These are phyloP conservation scores for Melocanna baccifera DNA, from an alignment of 176 grass and related monocot genomes.

Conservation along the genomic window DNA sequence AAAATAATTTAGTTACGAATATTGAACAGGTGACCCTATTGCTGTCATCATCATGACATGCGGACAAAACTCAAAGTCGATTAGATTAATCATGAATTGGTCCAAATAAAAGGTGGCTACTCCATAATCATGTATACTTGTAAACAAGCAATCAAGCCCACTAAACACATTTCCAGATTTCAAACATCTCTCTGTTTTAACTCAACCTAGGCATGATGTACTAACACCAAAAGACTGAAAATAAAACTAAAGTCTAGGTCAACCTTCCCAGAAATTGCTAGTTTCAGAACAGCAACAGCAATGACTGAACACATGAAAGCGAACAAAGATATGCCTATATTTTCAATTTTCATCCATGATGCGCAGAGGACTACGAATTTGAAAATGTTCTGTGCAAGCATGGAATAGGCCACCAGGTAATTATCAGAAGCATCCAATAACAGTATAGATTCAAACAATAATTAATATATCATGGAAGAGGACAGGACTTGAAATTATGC, in stretches of 20 bases:
- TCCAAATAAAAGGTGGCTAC: neutral
- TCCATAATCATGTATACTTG: neutral
- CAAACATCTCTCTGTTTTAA: neutral
- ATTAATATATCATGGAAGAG: no score
- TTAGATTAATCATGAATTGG: neutral
- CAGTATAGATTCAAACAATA: no score
- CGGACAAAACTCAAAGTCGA: neutral
- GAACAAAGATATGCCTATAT: neutral
- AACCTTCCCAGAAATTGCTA: neutral
- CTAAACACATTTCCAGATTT: neutral
- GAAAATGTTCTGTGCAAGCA: neutral
- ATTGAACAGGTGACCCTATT: neutral
- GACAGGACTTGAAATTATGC: slow-evolving; percentile 11
- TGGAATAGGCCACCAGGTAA: neutral
- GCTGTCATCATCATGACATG: neutral
- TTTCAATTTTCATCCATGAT: neutral
- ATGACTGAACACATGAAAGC: neutral
- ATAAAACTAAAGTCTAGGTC: neutral
- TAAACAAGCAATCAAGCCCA: neutral
- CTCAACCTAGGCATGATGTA: no score
- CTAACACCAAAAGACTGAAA: neutral
- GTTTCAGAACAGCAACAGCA: neutral
- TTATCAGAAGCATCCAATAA: no score
- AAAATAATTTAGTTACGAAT: slow-evolving; percentile 17
- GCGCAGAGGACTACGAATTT: neutral